Base-by-base conservation (phyloP, 768 basidiomycete genomes). In the Tulasnella sp. region DNA sequence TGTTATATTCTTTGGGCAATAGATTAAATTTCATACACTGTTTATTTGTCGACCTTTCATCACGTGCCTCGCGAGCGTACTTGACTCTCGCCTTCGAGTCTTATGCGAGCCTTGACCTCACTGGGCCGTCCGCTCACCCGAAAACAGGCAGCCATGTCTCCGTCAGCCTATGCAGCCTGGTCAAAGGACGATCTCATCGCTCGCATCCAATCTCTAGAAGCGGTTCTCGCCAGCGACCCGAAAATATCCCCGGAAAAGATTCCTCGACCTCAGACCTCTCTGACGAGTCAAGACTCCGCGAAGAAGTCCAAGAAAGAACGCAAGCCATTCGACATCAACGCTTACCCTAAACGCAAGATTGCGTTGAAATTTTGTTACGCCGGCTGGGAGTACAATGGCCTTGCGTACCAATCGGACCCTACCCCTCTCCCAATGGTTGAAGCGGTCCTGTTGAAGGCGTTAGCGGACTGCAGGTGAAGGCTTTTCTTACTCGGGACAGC, bases 291-390 rank as follows among this genome's bases (percentile, higher is more conserved):
- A 17, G 22, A 22, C 39, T 64, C 52, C 17, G 74, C 59, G 29
- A 63, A 34, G 40, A 80, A 77, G 41, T 77, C 44, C 36, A 62
- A 47, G 62, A 75, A 76, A 66, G 72, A 44, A 34, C 62, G 52
- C 19, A 83, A 83, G 67, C 77, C 80, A 5, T 92, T 93, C 78
- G 80, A 88, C 73, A 92, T 94, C 79, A 79, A 85, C 26, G 81
- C 85, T 5, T 85, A 94, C 77, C 86, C 92, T 7, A 84, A 84
- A 41, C 90, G 92, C 68, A 98, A 98, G 81, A 94, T 99, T 74
- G 97, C 97, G 0, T 83, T 99, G 69, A 90, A 92, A 77, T 93
- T 98, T 78, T 90, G 88, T 78, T 99, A 98, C 77, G 87, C 92
- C 59, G 96, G 96, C 16, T 91, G 89, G 87, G 90, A 92, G 34